A percentile compares a stretch with the other conserved stretches of the same genome.
phyloP scores from a whole-genome alignment of 2,329 filamentous ascomycete genomes.

The Monosporascus sp. region DNA sequence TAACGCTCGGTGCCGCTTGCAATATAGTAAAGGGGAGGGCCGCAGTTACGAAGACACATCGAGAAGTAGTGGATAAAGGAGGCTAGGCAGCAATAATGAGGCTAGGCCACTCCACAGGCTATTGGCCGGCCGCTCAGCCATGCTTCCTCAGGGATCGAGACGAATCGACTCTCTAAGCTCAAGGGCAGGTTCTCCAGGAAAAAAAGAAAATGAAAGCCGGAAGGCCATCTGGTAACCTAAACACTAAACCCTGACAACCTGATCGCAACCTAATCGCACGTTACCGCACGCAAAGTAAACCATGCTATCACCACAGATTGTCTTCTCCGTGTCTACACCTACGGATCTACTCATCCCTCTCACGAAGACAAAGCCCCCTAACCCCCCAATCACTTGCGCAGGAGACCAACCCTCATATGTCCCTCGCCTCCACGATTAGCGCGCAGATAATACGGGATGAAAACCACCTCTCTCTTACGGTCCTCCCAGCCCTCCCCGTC shows the following conservation, averaged over 20 bases:
- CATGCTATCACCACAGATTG: background rate
- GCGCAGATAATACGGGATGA: slow-evolving; percentile 51
- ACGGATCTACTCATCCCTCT: background rate
- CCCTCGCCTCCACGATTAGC: slow-evolving; percentile 50
- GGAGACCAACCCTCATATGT: slow-evolving; percentile 44
- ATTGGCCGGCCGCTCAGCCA: too few relatives aligned
- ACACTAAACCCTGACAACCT: too few relatives aligned
- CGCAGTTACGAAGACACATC: background rate
- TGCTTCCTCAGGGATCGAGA: too few relatives aligned
- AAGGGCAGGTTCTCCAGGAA: too few relatives aligned
- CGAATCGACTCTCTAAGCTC: too few relatives aligned
- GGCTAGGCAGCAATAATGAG: too few relatives aligned
- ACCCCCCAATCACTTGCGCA: slow-evolving; percentile 8
- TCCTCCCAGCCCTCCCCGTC: slow-evolving; percentile 8
- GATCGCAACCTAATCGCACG: too few relatives aligned
- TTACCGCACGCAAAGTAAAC: too few relatives aligned
- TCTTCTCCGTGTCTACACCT: background rate
- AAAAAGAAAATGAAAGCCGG: too few relatives aligned
- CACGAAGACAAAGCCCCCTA: background rate
- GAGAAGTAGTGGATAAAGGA: background rate
- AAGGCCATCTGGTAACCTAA: too few relatives aligned
- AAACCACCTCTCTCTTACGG: slow-evolving; percentile 31
- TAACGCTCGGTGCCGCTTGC: background rate
- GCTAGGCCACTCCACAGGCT: too few relatives aligned
- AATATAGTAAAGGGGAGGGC: background rate